phyloP scores from a whole-genome alignment of 768 basidiomycete species.

The Galerina marginata region DNA sequence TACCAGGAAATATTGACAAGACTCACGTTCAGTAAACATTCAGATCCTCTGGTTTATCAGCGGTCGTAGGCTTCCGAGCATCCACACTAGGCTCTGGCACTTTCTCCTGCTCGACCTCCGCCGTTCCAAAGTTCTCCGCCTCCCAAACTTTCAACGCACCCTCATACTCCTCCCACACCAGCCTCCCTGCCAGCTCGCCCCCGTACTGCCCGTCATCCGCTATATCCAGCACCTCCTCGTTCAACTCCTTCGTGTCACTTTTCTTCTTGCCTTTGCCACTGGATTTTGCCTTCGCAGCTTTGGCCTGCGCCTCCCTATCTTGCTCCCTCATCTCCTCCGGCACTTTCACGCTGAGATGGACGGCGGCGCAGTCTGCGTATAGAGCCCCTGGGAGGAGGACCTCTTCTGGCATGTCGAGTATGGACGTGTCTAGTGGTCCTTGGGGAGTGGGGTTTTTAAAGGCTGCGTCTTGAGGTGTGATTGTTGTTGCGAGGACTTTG shows the following conservation, averaged over 20 bases:
- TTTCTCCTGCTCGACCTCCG: slow-evolving; percentile 18
- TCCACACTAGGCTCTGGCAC: background rate
- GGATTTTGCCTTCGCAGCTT: slow-evolving; percentile 27
- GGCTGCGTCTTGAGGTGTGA: slow-evolving; percentile 11
- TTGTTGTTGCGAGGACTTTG: slow-evolving; percentile 49
- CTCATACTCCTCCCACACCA: slow-evolving; percentile 83
- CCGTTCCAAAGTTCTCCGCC: slow-evolving; percentile 37
- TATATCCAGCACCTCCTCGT: slow-evolving; percentile 43
- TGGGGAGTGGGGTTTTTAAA: slow-evolving; percentile 6
- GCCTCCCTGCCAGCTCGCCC: slow-evolving; percentile 67
- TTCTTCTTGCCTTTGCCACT: slow-evolving; percentile 11
- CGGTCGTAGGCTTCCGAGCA: background rate
- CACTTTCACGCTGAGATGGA: slow-evolving; percentile 45
- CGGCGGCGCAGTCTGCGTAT: slow-evolving; percentile 78
- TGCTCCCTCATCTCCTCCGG: slow-evolving; percentile 23
- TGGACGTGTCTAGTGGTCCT: slow-evolving; percentile 20
- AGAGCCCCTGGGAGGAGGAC: slow-evolving; percentile 79
- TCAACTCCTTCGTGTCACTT: slow-evolving; percentile 11
- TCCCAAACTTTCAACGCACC: slow-evolving; percentile 72
- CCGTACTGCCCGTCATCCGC: slow-evolving; percentile 74
- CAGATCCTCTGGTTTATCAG: background rate
- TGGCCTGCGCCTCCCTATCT: slow-evolving; percentile 13
- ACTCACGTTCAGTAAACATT: too few relatives aligned
- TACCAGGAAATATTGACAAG: too few relatives aligned
- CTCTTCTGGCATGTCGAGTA: slow-evolving; percentile 50